A percentile compares a stretch with the other conserved stretches of the same genome.
These are phyloP conservation scores for Lactarius deliciosus DNA, from an alignment of 768 basidiomycete species.

Conservation along the genomic window DNA sequence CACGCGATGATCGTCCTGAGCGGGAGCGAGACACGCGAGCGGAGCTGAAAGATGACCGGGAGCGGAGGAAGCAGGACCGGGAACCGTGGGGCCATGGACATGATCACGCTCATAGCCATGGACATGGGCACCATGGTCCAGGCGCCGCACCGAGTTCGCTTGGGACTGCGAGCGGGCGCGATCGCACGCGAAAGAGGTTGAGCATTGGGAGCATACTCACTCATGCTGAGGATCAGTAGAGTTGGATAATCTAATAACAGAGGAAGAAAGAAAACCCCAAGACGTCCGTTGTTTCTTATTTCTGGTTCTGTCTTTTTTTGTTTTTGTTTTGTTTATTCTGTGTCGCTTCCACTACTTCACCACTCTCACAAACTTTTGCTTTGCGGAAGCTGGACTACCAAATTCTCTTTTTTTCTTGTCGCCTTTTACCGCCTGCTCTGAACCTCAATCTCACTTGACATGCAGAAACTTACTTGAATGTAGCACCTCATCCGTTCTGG, in stretches of 20 bases:
- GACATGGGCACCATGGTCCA: slow-evolving; percentile 2
- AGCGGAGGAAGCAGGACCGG: slow-evolving; percentile 20
- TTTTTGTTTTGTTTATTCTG: slow-evolving; percentile 9
- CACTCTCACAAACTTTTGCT: background rate
- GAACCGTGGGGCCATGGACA: slow-evolving; percentile 12
- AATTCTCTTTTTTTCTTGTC: background rate
- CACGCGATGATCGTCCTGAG: slow-evolving; percentile 12
- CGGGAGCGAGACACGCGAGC: slow-evolving; percentile 18
- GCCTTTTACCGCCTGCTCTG: background rate
- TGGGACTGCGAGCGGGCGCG: background rate
- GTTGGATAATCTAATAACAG: background rate
- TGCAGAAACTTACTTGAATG: slow-evolving; percentile 16
- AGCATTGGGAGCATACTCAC: slow-evolving; percentile 25
- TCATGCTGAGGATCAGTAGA: slow-evolving; percentile 1
- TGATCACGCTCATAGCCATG: slow-evolving; percentile 4
- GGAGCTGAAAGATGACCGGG: slow-evolving; percentile 25
- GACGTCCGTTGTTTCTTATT: background rate
- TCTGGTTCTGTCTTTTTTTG: background rate
- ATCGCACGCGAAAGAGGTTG: slow-evolving; percentile 21
- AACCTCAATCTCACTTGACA: background rate
- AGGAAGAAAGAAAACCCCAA: slow-evolving; percentile 11
- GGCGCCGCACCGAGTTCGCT: slow-evolving; percentile 6
- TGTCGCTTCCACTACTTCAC: background rate
- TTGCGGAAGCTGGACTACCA: slow-evolving; percentile 7
- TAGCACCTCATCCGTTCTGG: slow-evolving; percentile 17